Conservation (phyloP, 2,329 filamentous ascomycete species). For the Xylariales sp. region DNA sequence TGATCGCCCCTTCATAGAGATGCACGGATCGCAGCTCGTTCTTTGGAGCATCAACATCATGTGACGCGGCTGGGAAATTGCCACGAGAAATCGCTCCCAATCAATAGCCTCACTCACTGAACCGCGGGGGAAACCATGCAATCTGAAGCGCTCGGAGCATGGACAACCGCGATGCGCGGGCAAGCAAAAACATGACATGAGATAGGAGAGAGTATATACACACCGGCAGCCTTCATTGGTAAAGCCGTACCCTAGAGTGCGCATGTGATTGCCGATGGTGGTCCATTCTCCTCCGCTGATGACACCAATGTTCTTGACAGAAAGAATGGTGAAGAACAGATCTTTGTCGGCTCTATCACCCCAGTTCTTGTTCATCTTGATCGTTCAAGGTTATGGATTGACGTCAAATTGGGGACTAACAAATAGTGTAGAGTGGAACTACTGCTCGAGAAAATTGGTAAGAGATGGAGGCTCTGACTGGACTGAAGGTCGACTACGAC, state of each 20-base stretch:
- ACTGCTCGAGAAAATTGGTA: constrained; percentile 4
- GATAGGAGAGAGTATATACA: no score
- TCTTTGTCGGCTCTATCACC: constrained; percentile 58
- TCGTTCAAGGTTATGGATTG: constrained; percentile 1
- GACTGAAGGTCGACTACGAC: constrained; percentile 4
- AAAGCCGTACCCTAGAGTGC: constrained; percentile 55
- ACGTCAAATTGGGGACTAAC: constrained; percentile 3
- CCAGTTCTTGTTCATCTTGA: constrained; percentile 56
- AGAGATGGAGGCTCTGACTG: constrained; percentile 3
- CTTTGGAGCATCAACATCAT: no score
- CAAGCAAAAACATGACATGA: no score
- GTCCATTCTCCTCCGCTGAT: constrained; percentile 60
- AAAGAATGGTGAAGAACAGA: constrained; percentile 58
- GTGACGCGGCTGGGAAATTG: no score
- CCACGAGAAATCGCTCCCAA: no score
- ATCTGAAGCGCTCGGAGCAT: no score
- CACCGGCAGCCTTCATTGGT: constrained; percentile 62
- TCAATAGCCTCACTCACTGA: no score
- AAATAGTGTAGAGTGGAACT: constrained; percentile 1
- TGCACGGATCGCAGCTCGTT: no score
- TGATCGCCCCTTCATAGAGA: no score
- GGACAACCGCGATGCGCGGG: no score
- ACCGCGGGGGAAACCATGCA: no score
- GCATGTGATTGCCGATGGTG: constrained; percentile 58
- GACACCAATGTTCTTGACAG: constrained; percentile 58